A percentile compares a stretch with the other conserved stretches of the same genome.
These are phyloP conservation scores for Pythium apleroticum DNA, from an alignment of 352 stramenopile species.

Conservation along the genomic window DNA sequence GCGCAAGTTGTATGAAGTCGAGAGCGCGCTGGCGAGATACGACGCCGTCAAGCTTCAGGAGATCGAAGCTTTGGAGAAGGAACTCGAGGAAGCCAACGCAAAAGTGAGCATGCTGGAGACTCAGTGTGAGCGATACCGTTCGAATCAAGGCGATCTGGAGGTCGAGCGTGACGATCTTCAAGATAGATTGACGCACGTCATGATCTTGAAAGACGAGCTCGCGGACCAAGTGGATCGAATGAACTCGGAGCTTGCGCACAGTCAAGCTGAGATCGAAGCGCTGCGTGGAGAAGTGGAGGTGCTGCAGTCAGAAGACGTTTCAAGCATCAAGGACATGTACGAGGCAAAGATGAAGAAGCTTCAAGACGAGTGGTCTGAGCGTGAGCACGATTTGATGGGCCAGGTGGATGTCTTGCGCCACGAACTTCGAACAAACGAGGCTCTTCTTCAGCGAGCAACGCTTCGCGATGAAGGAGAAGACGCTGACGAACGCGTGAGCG, in stretches of 20 bases:
- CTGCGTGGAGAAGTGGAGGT: constrained; percentile 64
- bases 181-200: constrained; percentile 36
- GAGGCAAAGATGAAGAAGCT: constrained; percentile 45
- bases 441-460: constrained; percentile 21
- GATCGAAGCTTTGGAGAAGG: constrained; percentile 33
- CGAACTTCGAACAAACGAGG: constrained; percentile 42
- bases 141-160: constrained; percentile 30
- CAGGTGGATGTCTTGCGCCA: constrained; percentile 56
- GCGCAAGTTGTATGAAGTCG: constrained; percentile 73
- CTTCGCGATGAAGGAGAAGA: not conserved
- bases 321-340: constrained; percentile 47
- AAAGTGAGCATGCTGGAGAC: constrained; percentile 36
- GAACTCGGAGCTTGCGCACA: constrained; percentile 21
- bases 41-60: constrained; percentile 50
- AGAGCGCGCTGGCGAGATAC: constrained; percentile 52
- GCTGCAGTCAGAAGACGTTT: constrained; percentile 63
- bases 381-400: constrained; percentile 42
- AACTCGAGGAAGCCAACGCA: constrained; percentile 31
- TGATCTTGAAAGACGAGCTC: constrained; percentile 51
- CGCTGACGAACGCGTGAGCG: not conserved
- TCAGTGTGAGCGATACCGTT: constrained; percentile 39
- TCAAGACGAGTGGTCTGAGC: constrained; percentile 43
- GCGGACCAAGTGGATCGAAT: constrained; percentile 50
- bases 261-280: constrained; percentile 52
- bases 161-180: constrained; percentile 39